A percentile compares a stretch with the other conserved stretches of the same genome.
Conservation (phyloP, 306 rosid genomes). For the Casuarina glauca region DNA sequence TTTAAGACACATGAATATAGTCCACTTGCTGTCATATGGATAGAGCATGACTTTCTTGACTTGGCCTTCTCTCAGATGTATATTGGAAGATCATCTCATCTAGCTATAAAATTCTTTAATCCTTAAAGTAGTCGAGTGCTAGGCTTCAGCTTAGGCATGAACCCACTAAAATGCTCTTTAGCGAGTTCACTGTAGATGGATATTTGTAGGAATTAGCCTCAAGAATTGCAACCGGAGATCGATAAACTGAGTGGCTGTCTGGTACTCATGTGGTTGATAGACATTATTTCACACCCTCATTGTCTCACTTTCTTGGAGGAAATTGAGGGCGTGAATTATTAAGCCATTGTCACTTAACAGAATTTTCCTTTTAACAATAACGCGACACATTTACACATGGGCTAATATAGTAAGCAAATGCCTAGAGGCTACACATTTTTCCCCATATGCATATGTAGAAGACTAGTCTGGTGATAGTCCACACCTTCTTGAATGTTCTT, state of each 20-base stretch:
- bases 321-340: no score
- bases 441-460: no score
- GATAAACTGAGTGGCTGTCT: background rate
- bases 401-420: no score
- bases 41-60: background rate
- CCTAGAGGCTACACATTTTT: no score
- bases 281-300: background rate
- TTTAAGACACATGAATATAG: background rate
- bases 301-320: no score
- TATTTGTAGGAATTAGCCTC: background rate
- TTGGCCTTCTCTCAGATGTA: background rate
- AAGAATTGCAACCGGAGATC: background rate
- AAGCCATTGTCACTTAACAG: no score
- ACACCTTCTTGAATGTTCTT: no score
- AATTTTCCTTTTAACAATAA: no score
- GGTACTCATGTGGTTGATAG: background rate
- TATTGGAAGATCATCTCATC: background rate
- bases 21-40: background rate
- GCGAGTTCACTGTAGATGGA: background rate
- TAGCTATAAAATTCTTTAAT: background rate
- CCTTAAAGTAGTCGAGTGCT: background rate
- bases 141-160: background rate
- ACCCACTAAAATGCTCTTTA: background rate
- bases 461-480: no score
- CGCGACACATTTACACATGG: no score